phyloP scores from a whole-genome alignment of 805 yeast genomes.

The Ascoidea asiatica region DNA sequence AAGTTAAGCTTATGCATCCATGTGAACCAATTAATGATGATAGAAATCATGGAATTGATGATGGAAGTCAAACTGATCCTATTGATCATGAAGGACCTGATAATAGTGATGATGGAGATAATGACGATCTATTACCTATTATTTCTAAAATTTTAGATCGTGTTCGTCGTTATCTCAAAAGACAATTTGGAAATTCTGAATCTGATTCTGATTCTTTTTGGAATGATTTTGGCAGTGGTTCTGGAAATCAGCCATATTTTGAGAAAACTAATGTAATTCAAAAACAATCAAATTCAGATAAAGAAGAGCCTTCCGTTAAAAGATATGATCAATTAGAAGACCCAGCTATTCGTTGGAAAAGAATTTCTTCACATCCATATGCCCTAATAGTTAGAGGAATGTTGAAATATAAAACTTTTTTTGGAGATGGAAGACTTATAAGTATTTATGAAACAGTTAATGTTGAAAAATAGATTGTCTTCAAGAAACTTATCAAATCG shows the following conservation, averaged over 20 bases:
- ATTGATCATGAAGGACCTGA: neutral
- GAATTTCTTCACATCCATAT: neutral
- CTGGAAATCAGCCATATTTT: too few relatives aligned
- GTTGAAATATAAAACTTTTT: neutral
- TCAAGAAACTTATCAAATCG: too few relatives aligned
- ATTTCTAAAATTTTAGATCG: neutral
- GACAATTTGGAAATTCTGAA: neutral
- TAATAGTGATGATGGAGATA: neutral
- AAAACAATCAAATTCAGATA: neutral
- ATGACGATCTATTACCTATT: neutral
- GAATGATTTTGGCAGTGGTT: too few relatives aligned
- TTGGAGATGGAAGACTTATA: neutral
- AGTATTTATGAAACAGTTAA: neutral
- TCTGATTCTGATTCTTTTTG: neutral
- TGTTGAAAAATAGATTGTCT: too few relatives aligned
- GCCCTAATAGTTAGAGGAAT: neutral
- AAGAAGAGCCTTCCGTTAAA: neutral
- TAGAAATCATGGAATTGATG: neutral
- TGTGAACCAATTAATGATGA: neutral
- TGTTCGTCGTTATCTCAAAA: neutral
- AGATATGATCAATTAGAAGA: neutral
- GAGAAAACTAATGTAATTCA: too few relatives aligned
- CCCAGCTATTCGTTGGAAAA: neutral
- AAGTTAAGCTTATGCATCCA: neutral
- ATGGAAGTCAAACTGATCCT: neutral